phyloP scores from a whole-genome alignment of 495 filamentous ascomycete genomes.

The Aspergillus ostianus region DNA sequence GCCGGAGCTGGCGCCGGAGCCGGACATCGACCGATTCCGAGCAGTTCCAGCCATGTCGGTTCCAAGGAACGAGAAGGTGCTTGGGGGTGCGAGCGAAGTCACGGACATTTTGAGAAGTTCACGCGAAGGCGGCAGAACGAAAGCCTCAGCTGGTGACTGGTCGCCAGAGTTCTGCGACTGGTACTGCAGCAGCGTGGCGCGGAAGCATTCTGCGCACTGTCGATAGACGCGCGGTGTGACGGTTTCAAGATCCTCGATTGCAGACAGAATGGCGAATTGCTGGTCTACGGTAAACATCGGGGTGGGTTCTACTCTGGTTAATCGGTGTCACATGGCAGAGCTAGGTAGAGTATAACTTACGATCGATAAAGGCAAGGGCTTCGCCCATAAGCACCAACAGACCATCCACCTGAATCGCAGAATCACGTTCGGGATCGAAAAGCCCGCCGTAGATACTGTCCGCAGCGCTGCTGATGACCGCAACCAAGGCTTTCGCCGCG shows the following conservation, averaged over 20 bases:
- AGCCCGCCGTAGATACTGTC: constrained; percentile 88
- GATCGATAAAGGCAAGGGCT: constrained; percentile 68
- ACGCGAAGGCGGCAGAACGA: constrained; percentile 41
- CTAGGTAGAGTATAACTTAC: constrained; percentile 38
- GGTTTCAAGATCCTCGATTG: constrained; percentile 78
- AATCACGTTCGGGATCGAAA: constrained; percentile 72
- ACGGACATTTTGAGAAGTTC: constrained; percentile 68
- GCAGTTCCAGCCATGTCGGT: constrained; percentile 63
- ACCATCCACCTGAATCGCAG: constrained; percentile 81
- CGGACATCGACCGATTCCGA: constrained; percentile 46
- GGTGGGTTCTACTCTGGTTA: constrained; percentile 34
- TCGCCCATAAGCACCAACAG: constrained; percentile 82
- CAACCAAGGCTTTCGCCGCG: constrained; percentile 69
- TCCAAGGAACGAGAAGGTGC: constrained; percentile 67
- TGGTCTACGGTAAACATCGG: constrained; percentile 53
- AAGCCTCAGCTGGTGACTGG: constrained; percentile 29
- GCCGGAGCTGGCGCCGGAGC: constrained; percentile 52
- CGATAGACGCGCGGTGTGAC: constrained; percentile 67
- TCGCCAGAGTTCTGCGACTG: constrained; percentile 46
- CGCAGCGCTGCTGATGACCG: constrained; percentile 76
- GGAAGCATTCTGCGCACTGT: constrained; percentile 69
- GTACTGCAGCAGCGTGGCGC: constrained; percentile 44
- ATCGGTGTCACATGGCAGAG: background rate
- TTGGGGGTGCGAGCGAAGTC: constrained; percentile 51
- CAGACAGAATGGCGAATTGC: constrained; percentile 72